Base-by-base conservation (phyloP, 345 rosid genomes). In the Ceriops decandra region DNA sequence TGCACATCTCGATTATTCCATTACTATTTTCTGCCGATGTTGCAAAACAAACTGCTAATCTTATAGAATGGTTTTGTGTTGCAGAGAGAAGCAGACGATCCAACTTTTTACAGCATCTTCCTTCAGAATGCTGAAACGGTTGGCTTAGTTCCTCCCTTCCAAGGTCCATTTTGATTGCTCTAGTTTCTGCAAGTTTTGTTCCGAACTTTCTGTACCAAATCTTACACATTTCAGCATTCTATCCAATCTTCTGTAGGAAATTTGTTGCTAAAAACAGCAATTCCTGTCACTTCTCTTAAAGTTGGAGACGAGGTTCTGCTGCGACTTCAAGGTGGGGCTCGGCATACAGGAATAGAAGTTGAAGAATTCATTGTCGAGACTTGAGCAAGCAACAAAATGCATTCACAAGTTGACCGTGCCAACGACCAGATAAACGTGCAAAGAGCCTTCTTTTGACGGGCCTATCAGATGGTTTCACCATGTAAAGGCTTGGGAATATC, bases 91-190 rank as follows among this genome's bases (percentile, higher is more conserved):
- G 66, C 70, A 5, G 87, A 82, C 54, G 75, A 80, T 63, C 63
- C 70, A 60, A 74, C 69, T 2, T 16, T 51, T 58, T 90, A 70
- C 77, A 83, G 85, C 80, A 87, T 82, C 71, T 79, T 90, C 64
- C 77, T 90, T 35, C 98, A 93, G 72, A 93, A 87, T 77, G 97
- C 90, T 2, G 96, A 93, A 76, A 90, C 96, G 5, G 93, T 88
- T 57, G 89, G 93, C 30, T 76, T 93, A 51, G 73, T 90, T 60
- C 69, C 83, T 80, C 87, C 96, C 21, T 70, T 32, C 24, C 64
- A 84, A 85, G 89, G 92, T 87, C 59, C 64, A 57, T 38, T 59
- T 15, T 9, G 67, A 65, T 64, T 11, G 10, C 53, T 16, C 64
- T 66, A 26, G 31, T 21, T 71, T 62, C 38, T 32, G 57, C 19